Evolutionary conservation across 176 grass and related monocot genomes (phyloP).

Genomic region (Sorghum bicolor): Sorghum_bicolor_NCBIv3 NC_012871.2:56047501-56048000

Average conservation of each 20-base stretch:
- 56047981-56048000: too few relatives aligned
- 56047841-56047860: conserved; percentile 13
- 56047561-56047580: too few relatives aligned
- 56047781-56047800: conserved; percentile 1
- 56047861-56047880: background rate
- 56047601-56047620: too few relatives aligned
- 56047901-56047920: background rate
- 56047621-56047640: too few relatives aligned
- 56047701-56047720: background rate
- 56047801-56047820: conserved; percentile 8
- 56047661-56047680: background rate
- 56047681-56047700: conserved; percentile 7
- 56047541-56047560: too few relatives aligned
- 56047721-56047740: background rate
- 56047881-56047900: background rate
- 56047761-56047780: background rate
- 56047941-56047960: background rate
- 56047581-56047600: too few relatives aligned
- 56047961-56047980: too few relatives aligned
- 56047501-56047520: too few relatives aligned
- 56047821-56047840: background rate
- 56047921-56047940: conserved; percentile 35
- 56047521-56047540: too few relatives aligned
- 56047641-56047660: background rate
- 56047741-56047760: background rate